Evolutionary conservation across 352 stramenopile species (phyloP).

Genomic region (Chrysophaeum taylorii): DNA sequence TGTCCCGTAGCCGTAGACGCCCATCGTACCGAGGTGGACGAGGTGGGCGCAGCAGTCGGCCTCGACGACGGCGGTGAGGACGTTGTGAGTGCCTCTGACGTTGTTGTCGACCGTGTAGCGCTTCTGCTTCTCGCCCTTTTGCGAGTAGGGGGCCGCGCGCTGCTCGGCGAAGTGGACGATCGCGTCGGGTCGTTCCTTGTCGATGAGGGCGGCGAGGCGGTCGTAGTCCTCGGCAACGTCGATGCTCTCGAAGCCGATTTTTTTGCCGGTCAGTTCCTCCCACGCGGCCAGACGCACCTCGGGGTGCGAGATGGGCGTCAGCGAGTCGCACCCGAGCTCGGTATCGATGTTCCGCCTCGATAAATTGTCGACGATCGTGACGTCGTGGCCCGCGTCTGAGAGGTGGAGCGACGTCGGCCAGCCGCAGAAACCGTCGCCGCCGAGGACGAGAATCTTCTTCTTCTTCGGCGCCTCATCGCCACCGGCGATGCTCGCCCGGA

Average conservation of each 20-base stretch:
- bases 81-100: slow-evolving; percentile 63
- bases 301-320: slow-evolving; percentile 56
- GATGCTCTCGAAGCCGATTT: slow-evolving; percentile 64
- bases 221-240: slow-evolving; percentile 70
- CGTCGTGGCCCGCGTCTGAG: slow-evolving; percentile 55
- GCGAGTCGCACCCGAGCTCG: slow-evolving; percentile 63
- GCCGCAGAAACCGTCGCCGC: slow-evolving; percentile 72
- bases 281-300: slow-evolving; percentile 53
- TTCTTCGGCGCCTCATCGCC: slow-evolving; percentile 26
- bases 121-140: slow-evolving; percentile 64
- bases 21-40: slow-evolving; percentile 73
- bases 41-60: slow-evolving; percentile 65
- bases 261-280: slow-evolving; percentile 62
- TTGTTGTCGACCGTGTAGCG: slow-evolving; percentile 77
- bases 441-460: slow-evolving; percentile 56
- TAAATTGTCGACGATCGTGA: slow-evolving; percentile 71
- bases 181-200: slow-evolving; percentile 54
- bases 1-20: slow-evolving; percentile 72
- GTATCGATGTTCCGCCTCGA: slow-evolving; percentile 64
- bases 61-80: slow-evolving; percentile 67
- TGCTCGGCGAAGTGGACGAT: slow-evolving; percentile 76
- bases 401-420: slow-evolving; percentile 70
- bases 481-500: too few relatives aligned
- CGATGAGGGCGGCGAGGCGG: slow-evolving; percentile 58
- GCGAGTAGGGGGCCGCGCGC: slow-evolving; percentile 68